A percentile compares a stretch with the other conserved stretches of the same genome.
These are phyloP conservation scores for Saccharomycopsis hybrid DNA, from an alignment of 1,139 yeast genomes.

Conservation along the genomic window DNA sequence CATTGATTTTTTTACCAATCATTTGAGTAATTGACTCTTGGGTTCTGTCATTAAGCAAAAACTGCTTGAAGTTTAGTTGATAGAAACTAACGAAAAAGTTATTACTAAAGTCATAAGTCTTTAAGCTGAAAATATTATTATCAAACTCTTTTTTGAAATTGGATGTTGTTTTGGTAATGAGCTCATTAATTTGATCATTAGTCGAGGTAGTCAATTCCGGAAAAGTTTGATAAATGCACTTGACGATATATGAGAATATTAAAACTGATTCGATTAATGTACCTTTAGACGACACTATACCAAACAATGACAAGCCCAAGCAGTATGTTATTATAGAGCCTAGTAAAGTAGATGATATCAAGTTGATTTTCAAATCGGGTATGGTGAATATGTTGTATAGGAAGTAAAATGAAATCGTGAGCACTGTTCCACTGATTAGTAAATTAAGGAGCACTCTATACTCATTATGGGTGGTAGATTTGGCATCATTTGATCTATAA, in stretches of 20 bases:
- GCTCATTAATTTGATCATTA: constrained; percentile 33
- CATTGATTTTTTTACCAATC: background rate
- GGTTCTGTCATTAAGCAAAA: constrained; percentile 1
- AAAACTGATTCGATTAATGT: constrained; percentile 85
- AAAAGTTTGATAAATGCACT: constrained; percentile 85
- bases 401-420: constrained; percentile 72
- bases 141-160: constrained; percentile 26
- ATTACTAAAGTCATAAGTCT: constrained; percentile 18
- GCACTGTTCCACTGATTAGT: constrained; percentile 65
- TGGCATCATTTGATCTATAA: constrained; percentile 26
- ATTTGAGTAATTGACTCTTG: constrained; percentile 1
- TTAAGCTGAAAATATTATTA: constrained; percentile 17
- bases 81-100: constrained; percentile 14
- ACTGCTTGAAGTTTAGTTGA: constrained; percentile 12
- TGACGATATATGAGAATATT: constrained; percentile 82
- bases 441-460: constrained; percentile 68
- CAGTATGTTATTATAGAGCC: constrained; percentile 82
- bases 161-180: constrained; percentile 33
- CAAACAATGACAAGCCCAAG: constrained; percentile 69
- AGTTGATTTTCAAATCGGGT: constrained; percentile 56
- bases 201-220: constrained; percentile 61
- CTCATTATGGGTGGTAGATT: constrained; percentile 4
- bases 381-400: constrained; percentile 78
- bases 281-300: constrained; percentile 77
- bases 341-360: constrained; percentile 71